Base-by-base conservation (phyloP, 2,329 filamentous ascomycete species). In the Chaetomiaceae sp. region DNA sequence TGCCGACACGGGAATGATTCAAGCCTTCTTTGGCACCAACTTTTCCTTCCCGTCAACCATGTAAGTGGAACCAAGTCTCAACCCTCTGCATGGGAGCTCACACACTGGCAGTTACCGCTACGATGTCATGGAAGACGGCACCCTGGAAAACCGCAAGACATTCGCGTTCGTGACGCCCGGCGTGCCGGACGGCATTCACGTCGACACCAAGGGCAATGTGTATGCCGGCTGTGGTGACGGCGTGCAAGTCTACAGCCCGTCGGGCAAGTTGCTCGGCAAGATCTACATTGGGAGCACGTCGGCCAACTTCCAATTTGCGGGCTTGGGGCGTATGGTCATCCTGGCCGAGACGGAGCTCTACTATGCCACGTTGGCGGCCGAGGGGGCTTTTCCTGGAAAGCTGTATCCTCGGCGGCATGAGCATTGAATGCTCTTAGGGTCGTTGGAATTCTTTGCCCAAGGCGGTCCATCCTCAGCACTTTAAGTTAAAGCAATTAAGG, bases 161-260 rank as follows among this genome's bases (percentile, higher is more conserved):
- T 87, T 87, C 61, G 81, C 83, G 0, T 83, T 76, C 56, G 69
- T 72, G 2, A 72, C 77, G 43, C 63, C 71, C 2, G 78, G 80
- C 2, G 69, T 82, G 2, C 81, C 83, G 0, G 84, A 87, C 58
- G 84, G 84, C 51, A 63, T 73, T 51, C 79, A 82, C 57, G 65
- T 73, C 53, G 80, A 83, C 59, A 67, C 71, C 7, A 67, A 75
- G 12, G 81, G 81, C 1, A 80, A 83, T 47, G 73, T 85, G 3
- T 84, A 79, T 59, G 65, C 70, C 15, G 77, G 74, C 33, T 75
- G 72, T 53, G 75, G 76, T 11, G 77, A 80, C 55, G 78, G 78
- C 7, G 65, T 81, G 20, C 71, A 76, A 14, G 75, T 80, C 7
- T 80, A 69, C 68, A 77, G 74, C 50, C 65, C 74, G 4, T 68